Conservation (phyloP, 441 rosid species). For the Croton setiger region DNA sequence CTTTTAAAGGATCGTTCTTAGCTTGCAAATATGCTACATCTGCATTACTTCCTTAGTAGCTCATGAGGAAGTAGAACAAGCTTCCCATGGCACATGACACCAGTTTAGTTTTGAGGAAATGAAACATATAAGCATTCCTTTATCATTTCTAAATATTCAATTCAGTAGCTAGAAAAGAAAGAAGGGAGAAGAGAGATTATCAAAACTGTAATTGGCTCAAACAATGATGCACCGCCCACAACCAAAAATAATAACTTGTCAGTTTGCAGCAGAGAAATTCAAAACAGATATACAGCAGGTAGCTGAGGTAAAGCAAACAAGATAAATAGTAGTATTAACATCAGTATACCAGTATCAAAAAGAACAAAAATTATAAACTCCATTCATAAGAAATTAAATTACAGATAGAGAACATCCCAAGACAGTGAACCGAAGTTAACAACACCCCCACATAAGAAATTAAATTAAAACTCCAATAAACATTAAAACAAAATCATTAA, state of each 20-base stretch:
- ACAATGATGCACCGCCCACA: background rate
- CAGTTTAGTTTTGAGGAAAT: background rate
- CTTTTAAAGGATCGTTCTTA: background rate
- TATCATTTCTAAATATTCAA: background rate
- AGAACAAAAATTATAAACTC: background rate
- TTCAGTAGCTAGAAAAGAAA: background rate
- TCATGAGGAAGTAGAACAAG: background rate
- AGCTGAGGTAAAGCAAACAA: background rate
- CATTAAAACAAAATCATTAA: background rate
- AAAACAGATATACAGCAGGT: background rate
- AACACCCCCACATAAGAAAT: constrained; percentile 7
- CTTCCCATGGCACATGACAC: background rate
- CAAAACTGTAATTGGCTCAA: background rate
- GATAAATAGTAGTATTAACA: background rate
- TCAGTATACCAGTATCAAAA: background rate
- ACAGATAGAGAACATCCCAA: constrained; percentile 3
- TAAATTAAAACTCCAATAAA: background rate
- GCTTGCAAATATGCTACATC: background rate
- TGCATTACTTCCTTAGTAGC: background rate
- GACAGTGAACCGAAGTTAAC: background rate
- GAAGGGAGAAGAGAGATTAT: background rate
- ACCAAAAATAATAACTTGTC: background rate
- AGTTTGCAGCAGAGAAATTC: background rate
- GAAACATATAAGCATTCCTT: background rate
- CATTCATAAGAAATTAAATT: background rate